Evolutionary conservation across 768 basidiomycete genomes (phyloP).

Genomic region (Mrakia blollopis): DNA sequence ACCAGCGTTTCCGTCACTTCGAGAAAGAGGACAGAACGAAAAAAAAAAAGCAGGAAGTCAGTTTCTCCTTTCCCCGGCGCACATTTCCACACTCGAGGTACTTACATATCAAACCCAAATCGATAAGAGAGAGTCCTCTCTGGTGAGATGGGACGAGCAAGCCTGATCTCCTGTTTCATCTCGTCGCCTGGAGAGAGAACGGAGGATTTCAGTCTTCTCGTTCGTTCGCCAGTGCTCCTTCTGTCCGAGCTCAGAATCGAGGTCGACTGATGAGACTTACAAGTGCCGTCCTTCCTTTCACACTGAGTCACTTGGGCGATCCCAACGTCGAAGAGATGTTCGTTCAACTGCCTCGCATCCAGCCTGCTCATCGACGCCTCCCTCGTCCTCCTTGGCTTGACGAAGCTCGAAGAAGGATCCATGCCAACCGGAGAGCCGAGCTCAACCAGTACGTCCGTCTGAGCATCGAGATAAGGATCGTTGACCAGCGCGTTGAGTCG

Average conservation of each 20-base stretch:
- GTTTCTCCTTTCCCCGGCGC: too few relatives aligned
- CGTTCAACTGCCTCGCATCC: not conserved
- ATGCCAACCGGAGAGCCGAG: too few relatives aligned
- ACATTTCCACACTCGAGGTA: too few relatives aligned
- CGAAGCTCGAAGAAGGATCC: too few relatives aligned
- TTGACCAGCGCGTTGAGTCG: slow-evolving; percentile 5
- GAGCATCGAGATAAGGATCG: not conserved
- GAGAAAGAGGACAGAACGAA: too few relatives aligned
- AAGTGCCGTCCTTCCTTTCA: slow-evolving; percentile 13
- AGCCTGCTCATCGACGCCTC: not conserved
- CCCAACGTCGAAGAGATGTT: slow-evolving; percentile 23
- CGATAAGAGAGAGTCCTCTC: too few relatives aligned
- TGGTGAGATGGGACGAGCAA: too few relatives aligned
- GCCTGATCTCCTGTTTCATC: not conserved
- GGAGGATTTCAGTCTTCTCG: too few relatives aligned
- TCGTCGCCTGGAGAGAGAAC: not conserved
- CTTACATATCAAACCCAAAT: not conserved
- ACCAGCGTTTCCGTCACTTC: slow-evolving; percentile 23
- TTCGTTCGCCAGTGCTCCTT: too few relatives aligned
- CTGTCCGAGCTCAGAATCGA: too few relatives aligned
- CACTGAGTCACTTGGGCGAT: slow-evolving; percentile 16
- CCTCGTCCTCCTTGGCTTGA: too few relatives aligned
- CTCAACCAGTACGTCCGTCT: slow-evolving; percentile 9
- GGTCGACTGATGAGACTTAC: not conserved
- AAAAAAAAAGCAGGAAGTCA: too few relatives aligned